Percentiles rank a stretch among this genome's conserved stretches.
Evolutionary conservation across 495 filamentous ascomycete species (phyloP).

Genomic region (Penicillium waksmanii): DNA sequence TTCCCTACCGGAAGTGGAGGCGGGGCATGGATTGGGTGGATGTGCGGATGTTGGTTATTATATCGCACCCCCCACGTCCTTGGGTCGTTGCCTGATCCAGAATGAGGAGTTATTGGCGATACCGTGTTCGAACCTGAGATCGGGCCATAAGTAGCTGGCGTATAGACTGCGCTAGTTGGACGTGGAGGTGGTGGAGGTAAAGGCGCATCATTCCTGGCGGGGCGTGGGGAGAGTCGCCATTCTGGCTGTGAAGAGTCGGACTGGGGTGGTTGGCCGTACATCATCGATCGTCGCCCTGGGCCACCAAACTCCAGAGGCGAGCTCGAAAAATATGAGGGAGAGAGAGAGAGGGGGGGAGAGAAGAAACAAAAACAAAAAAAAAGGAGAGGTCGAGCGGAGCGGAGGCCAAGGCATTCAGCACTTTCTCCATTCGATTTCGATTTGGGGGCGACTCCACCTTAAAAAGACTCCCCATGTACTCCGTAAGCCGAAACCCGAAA

Average conservation of each 20-base stretch:
- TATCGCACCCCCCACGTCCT: slow-evolving; percentile 51
- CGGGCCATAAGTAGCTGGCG: slow-evolving; percentile 44
- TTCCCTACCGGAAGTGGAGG: slow-evolving; percentile 54
- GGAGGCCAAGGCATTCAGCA: not conserved
- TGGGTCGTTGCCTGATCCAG: slow-evolving; percentile 32
- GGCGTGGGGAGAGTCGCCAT: slow-evolving; percentile 42
- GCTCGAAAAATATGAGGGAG: not conserved
- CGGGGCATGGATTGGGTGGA: slow-evolving; percentile 34
- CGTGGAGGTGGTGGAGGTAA: slow-evolving; percentile 26
- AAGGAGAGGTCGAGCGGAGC: not conserved
- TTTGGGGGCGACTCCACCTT: not conserved
- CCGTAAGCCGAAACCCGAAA: too few species aligned
- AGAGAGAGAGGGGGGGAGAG: not conserved
- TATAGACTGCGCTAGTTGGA: slow-evolving; percentile 32
- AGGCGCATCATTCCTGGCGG: slow-evolving; percentile 24
- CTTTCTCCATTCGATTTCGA: too few species aligned
- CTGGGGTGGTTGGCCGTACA: slow-evolving; percentile 33
- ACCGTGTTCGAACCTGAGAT: slow-evolving; percentile 34
- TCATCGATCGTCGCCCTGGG: slow-evolving; percentile 15
- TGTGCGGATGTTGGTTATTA: slow-evolving; percentile 48
- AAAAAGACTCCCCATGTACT: too few species aligned
- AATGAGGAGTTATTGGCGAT: too few species aligned
- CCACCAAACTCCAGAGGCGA: too few species aligned
- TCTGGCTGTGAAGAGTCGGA: slow-evolving; percentile 42
- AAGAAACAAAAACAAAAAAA: not conserved